A percentile compares a stretch with the other conserved stretches of the same genome.
Evolutionary conservation across 306 rosid genomes (phyloP).

Genomic region (Chamaecrista fasciculata): DNA sequence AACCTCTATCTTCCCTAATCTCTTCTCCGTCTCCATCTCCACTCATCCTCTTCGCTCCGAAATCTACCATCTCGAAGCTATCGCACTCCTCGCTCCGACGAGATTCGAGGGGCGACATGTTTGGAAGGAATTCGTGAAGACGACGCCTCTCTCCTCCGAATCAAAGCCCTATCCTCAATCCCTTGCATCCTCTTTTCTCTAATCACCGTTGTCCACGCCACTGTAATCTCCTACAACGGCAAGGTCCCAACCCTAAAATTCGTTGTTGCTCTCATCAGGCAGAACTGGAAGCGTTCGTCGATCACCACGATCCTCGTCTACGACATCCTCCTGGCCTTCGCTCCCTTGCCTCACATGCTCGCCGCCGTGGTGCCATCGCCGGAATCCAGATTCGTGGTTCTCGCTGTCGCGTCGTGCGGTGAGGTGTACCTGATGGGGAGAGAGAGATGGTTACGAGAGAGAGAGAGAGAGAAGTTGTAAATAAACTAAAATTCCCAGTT

Average conservation of each 20-base stretch:
- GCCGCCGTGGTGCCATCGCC: slow-evolving; percentile 16
- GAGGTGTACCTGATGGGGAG: slow-evolving; percentile 68
- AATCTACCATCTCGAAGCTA: slow-evolving; percentile 62
- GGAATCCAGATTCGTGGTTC: slow-evolving; percentile 9
- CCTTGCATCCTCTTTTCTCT: slow-evolving; percentile 63
- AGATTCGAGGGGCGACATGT: slow-evolving; percentile 82
- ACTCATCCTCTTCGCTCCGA: slow-evolving; percentile 43
- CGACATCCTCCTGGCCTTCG: slow-evolving; percentile 43
- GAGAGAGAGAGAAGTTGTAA: too few relatives aligned
- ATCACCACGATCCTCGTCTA: slow-evolving; percentile 55
- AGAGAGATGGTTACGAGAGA: too few relatives aligned
- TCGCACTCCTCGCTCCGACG: slow-evolving; percentile 57
- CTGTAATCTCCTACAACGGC: slow-evolving; percentile 32
- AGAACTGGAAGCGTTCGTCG: slow-evolving; percentile 40
- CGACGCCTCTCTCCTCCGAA: slow-evolving; percentile 57
- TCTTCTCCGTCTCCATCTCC: slow-evolving; percentile 48
- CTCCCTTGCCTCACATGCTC: slow-evolving; percentile 29
- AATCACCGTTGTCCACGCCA: slow-evolving; percentile 53
- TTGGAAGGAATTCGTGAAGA: slow-evolving; percentile 54
- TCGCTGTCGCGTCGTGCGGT: slow-evolving; percentile 27
- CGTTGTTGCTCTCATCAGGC: slow-evolving; percentile 27
- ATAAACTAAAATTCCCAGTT: too few relatives aligned
- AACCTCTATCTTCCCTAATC: slow-evolving; percentile 63
- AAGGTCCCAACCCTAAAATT: slow-evolving; percentile 35
- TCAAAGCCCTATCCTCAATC: slow-evolving; percentile 48